Conservation (phyloP, 228 moss, liverwort and hornwort species). For the Sphagnum fallax region DNA sequence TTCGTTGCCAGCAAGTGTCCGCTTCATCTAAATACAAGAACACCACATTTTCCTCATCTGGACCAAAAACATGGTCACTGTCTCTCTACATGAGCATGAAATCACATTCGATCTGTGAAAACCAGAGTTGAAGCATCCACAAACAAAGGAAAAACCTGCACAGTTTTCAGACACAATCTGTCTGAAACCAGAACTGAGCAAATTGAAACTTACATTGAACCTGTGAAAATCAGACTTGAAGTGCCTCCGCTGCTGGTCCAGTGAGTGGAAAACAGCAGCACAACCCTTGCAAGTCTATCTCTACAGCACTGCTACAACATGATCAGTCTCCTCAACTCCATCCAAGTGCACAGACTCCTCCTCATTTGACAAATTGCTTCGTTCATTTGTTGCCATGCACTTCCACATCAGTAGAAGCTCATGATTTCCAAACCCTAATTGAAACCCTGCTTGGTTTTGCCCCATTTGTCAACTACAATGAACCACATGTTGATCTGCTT, state of each 20-base stretch:
- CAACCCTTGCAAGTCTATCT: slow-evolving; percentile 76
- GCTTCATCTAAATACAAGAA: slow-evolving; percentile 52
- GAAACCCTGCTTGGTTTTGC: slow-evolving; percentile 13
- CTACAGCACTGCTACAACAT: slow-evolving; percentile 14
- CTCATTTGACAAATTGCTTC: neutral
- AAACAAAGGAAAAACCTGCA: too few species aligned
- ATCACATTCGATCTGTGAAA: neutral
- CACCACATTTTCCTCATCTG: too few species aligned
- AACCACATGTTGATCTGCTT: slow-evolving; percentile 8
- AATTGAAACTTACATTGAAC: slow-evolving; percentile 45
- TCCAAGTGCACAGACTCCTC: slow-evolving; percentile 12
- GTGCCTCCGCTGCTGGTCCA: slow-evolving; percentile 81
- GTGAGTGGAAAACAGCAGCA: slow-evolving; percentile 53
- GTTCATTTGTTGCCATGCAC: neutral
- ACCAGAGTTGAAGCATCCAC: neutral
- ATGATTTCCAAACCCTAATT: slow-evolving; percentile 5
- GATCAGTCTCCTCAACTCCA: neutral
- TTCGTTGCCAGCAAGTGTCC: slow-evolving; percentile 74
- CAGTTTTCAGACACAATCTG: too few species aligned
- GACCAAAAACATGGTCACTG: too few species aligned
- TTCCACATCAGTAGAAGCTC: too few species aligned
- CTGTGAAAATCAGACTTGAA: slow-evolving; percentile 90
- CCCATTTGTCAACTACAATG: slow-evolving; percentile 7
- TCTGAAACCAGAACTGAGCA: neutral
- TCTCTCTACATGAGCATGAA: neutral